Percentiles rank a stretch among this genome's conserved stretches.
Evolutionary conservation across 495 filamentous ascomycete genomes (phyloP).

Genomic region (Tuber indicum): DNA sequence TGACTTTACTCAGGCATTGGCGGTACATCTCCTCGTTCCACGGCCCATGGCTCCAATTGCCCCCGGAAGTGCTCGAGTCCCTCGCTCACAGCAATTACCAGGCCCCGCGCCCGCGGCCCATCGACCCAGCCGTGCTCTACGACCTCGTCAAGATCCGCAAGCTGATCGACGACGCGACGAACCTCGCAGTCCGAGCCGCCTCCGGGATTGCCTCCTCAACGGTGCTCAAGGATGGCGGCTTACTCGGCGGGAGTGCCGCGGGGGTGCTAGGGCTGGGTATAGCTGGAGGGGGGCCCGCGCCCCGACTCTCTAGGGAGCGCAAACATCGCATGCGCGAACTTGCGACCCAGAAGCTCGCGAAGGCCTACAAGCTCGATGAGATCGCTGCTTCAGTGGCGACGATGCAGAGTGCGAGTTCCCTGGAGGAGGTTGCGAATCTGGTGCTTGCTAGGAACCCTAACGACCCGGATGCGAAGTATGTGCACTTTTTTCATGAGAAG

Average conservation of each 20-base stretch:
- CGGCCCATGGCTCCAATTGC: slow-evolving; percentile 78
- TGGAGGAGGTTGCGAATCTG: slow-evolving; percentile 69
- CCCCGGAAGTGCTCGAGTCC: slow-evolving; percentile 70
- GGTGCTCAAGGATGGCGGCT: slow-evolving; percentile 40
- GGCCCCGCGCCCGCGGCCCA: slow-evolving; percentile 63
- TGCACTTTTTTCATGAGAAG: slow-evolving; percentile 84
- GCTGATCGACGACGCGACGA: slow-evolving; percentile 68
- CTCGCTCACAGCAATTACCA: slow-evolving; percentile 73
- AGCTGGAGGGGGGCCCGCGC: slow-evolving; percentile 51
- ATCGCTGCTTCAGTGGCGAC: slow-evolving; percentile 74
- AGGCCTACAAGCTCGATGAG: slow-evolving; percentile 71
- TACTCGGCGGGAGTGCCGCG: slow-evolving; percentile 53
- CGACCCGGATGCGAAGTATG: slow-evolving; percentile 67
- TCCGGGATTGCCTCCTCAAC: slow-evolving; percentile 60
- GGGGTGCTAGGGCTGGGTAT: slow-evolving; percentile 56
- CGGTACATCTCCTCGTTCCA: slow-evolving; percentile 77
- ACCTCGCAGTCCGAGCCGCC: slow-evolving; percentile 67
- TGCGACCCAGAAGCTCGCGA: slow-evolving; percentile 65
- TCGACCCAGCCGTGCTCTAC: slow-evolving; percentile 75
- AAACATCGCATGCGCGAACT: slow-evolving; percentile 69
- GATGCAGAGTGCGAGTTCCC: slow-evolving; percentile 70
- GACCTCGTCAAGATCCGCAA: slow-evolving; percentile 72
- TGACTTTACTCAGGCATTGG: slow-evolving; percentile 57
- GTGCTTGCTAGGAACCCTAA: slow-evolving; percentile 60
- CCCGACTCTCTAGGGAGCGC: slow-evolving; percentile 64